These are phyloP conservation scores for Chlorella ohadii DNA, from an alignment of 139 green algal species.

Conservation along the genomic window DNA sequence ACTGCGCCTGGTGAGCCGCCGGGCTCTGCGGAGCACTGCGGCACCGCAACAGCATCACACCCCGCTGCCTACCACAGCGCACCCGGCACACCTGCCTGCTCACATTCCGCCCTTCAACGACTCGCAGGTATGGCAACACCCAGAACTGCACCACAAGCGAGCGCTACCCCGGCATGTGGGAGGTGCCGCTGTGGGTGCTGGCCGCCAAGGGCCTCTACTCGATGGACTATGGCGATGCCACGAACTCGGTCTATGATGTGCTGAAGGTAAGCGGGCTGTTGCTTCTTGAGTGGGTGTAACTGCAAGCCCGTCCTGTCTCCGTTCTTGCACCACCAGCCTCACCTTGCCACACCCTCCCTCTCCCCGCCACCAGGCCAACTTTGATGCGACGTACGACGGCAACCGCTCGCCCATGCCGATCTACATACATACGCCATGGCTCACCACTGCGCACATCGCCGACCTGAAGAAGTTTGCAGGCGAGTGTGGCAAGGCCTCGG, in stretches of 20 bases:
- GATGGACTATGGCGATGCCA: constrained; percentile 29
- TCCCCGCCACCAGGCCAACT: constrained; percentile 39
- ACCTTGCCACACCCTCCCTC: too few species aligned
- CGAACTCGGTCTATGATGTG: neutral
- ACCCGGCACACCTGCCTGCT: too few species aligned
- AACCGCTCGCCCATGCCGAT: constrained; percentile 30
- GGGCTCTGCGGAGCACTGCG: too few species aligned
- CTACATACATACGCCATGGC: constrained; percentile 11
- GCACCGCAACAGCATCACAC: too few species aligned
- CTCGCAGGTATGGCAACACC: neutral
- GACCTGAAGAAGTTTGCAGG: constrained; percentile 20
- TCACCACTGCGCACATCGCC: neutral
- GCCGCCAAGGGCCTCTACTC: constrained; percentile 9
- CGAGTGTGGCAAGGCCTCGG: too few species aligned
- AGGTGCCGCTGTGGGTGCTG: constrained; percentile 36
- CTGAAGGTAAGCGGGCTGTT: neutral
- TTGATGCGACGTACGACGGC: constrained; percentile 33
- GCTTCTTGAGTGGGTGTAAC: too few species aligned
- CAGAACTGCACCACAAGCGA: constrained; percentile 10
- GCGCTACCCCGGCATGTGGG: constrained; percentile 18
- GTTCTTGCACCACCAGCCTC: too few species aligned
- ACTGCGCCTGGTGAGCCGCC: constrained; percentile 21
- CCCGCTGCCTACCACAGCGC: too few species aligned
- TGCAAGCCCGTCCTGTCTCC: too few species aligned
- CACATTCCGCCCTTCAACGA: too few species aligned